phyloP scores from a whole-genome alignment of 2,329 filamentous ascomycete species.

The Xylariales sp. region DNA sequence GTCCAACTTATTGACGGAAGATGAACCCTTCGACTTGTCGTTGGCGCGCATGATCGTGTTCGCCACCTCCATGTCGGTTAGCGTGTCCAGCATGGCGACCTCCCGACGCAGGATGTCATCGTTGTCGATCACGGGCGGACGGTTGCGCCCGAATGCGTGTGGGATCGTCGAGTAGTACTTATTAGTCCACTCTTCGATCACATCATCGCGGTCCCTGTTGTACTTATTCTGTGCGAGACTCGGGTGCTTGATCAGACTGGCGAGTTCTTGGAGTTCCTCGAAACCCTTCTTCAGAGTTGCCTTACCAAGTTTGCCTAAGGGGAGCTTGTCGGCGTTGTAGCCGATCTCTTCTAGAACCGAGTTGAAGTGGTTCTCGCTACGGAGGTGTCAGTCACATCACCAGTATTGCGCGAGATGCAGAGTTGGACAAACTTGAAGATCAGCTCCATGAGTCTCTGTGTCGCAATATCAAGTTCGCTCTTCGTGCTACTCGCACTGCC shows the following conservation, averaged over 20 bases:
- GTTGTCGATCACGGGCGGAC: slow-evolving; percentile 61
- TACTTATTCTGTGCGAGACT: slow-evolving; percentile 40
- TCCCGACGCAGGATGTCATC: slow-evolving; percentile 61
- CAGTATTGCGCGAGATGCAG: neutral
- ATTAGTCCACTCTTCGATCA: slow-evolving; percentile 62
- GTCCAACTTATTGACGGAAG: slow-evolving; percentile 58
- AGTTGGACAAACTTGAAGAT: slow-evolving; percentile 65
- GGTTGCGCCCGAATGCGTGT: slow-evolving; percentile 69
- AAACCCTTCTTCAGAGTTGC: slow-evolving; percentile 69
- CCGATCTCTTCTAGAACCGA: slow-evolving; percentile 59
- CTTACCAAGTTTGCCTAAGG: slow-evolving; percentile 77
- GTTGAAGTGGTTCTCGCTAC: slow-evolving; percentile 55
- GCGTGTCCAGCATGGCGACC: slow-evolving; percentile 68
- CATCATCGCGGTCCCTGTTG: slow-evolving; percentile 21
- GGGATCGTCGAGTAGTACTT: slow-evolving; percentile 76
- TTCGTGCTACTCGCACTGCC: slow-evolving; percentile 1
- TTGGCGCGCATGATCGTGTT: slow-evolving; percentile 69
- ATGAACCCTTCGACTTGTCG: slow-evolving; percentile 34
- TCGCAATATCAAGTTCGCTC: slow-evolving; percentile 14
- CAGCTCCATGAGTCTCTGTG: slow-evolving; percentile 63
- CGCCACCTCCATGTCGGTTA: slow-evolving; percentile 79
- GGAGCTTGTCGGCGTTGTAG: slow-evolving; percentile 70
- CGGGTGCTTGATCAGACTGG: slow-evolving; percentile 54
- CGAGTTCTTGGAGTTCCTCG: slow-evolving; percentile 67
- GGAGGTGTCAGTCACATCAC: neutral